Evolutionary conservation across 2,329 filamentous ascomycete species (phyloP).

Genomic region (Magnaporthales sp.): DNA sequence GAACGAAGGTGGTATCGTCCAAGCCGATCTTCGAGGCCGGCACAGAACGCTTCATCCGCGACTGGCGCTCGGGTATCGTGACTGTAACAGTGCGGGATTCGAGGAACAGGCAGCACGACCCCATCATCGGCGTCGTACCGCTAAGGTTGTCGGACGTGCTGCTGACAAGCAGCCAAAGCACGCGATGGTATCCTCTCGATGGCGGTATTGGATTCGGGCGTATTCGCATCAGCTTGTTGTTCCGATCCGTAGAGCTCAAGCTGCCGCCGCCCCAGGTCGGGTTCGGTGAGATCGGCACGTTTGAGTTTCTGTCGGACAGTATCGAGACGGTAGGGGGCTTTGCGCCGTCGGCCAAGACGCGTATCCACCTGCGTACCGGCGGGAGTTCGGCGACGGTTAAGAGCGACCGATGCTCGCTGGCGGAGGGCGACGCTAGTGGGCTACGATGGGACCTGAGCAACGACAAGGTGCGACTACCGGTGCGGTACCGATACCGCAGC

Average conservation of each 20-base stretch:
- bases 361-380: slow-evolving; percentile 73
- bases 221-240: slow-evolving; percentile 78
- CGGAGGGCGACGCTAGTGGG: slow-evolving; percentile 40
- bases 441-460: slow-evolving; percentile 40
- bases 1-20: slow-evolving; percentile 85
- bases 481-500: slow-evolving; percentile 83
- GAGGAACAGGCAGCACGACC: slow-evolving; percentile 85
- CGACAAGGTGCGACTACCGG: slow-evolving; percentile 60
- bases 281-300: slow-evolving; percentile 85
- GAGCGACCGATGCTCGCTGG: slow-evolving; percentile 50
- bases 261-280: slow-evolving; percentile 80
- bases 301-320: slow-evolving; percentile 69
- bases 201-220: slow-evolving; percentile 90
- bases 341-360: slow-evolving; percentile 49
- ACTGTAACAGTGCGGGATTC: slow-evolving; percentile 85
- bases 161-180: slow-evolving; percentile 75
- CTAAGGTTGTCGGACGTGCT: slow-evolving; percentile 83
- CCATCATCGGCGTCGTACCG: slow-evolving; percentile 85
- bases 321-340: slow-evolving; percentile 57
- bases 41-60: slow-evolving; percentile 84
- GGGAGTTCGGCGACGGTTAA: slow-evolving; percentile 68
- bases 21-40: slow-evolving; percentile 97
- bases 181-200: slow-evolving; percentile 92
- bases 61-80: slow-evolving; percentile 83
- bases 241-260: slow-evolving; percentile 79